phyloP scores from a whole-genome alignment of 495 filamentous ascomycete genomes.

The Penicillium longicatenatum region DNA sequence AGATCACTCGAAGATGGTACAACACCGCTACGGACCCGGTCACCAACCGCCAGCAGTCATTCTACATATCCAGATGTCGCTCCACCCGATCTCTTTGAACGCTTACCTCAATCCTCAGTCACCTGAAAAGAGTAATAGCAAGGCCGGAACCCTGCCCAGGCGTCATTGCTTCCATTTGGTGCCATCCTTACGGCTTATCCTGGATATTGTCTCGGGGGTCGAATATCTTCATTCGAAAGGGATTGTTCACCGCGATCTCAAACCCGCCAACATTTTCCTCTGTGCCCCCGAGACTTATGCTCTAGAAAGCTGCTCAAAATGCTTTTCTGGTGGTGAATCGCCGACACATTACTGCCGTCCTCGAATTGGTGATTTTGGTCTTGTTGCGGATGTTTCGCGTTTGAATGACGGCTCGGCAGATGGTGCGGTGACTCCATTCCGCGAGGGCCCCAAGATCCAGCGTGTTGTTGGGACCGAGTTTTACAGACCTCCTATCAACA shows the following conservation, averaged over 20 bases:
- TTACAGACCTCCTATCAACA: conserved; percentile 41
- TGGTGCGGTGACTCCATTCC: conserved; percentile 19
- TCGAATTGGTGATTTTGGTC: conserved; percentile 57
- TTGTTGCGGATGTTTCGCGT: conserved; percentile 55
- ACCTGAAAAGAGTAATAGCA: conserved; percentile 2
- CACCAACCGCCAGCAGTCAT: conserved; percentile 43
- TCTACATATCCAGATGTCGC: conserved; percentile 58
- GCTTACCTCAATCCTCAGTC: conserved; percentile 45
- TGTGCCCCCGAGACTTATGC: conserved; percentile 33
- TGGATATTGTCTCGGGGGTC: conserved; percentile 50
- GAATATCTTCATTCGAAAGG: conserved; percentile 62
- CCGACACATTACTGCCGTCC: conserved; percentile 46
- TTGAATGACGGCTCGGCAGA: conserved; percentile 27
- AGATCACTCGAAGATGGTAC: conserved; percentile 41
- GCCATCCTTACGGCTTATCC: conserved; percentile 45
- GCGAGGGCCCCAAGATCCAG: conserved; percentile 27
- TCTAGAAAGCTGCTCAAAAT: conserved; percentile 33
- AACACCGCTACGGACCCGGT: conserved; percentile 25
- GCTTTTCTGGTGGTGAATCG: conserved; percentile 23
- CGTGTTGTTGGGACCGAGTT: conserved; percentile 51
- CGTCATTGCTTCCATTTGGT: conserved; percentile 54
- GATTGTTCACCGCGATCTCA: conserved; percentile 70
- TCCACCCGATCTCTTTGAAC: conserved; percentile 52
- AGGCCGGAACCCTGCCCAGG: conserved; percentile 17
- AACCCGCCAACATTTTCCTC: conserved; percentile 72